Conservation (phyloP, 805 yeast genomes). For the Metschnikowia gelsemii region DNA sequence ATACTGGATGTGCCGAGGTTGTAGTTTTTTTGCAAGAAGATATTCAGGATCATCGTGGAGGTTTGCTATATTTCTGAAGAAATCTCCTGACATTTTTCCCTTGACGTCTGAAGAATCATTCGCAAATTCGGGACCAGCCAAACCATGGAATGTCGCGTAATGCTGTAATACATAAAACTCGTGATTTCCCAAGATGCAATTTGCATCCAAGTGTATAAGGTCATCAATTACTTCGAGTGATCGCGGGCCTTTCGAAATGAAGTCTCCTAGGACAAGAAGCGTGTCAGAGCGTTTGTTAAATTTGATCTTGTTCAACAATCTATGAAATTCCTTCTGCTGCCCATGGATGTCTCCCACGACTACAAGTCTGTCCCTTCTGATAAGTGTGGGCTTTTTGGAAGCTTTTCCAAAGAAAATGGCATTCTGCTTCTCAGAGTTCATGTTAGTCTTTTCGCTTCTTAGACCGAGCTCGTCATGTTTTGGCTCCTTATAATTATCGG, state of each 20-base stretch:
- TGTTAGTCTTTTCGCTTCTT: neutral
- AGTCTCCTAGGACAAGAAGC: constrained; percentile 78
- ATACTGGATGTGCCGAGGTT: constrained; percentile 59
- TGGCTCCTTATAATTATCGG: neutral
- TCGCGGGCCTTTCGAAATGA: constrained; percentile 79
- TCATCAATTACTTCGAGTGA: constrained; percentile 66
- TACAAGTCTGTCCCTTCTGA: constrained; percentile 47
- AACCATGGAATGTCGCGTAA: constrained; percentile 60
- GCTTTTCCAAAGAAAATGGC: neutral
- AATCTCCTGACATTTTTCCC: neutral
- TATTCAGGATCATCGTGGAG: constrained; percentile 40
- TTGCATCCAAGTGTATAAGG: constrained; percentile 50
- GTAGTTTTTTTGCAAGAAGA: constrained; percentile 51
- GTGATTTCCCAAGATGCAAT: constrained; percentile 87
- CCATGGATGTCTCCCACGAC: constrained; percentile 92
- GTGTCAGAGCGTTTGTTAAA: constrained; percentile 52
- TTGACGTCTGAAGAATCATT: neutral
- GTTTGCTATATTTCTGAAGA: constrained; percentile 4
- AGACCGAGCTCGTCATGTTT: neutral
- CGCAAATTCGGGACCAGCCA: constrained; percentile 34
- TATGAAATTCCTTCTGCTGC: constrained; percentile 52
- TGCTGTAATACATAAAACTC: constrained; percentile 68
- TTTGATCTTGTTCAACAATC: constrained; percentile 51
- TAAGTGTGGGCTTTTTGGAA: neutral
- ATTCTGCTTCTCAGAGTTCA: neutral